Evolutionary conservation across 73 alveolate genomes (phyloP).

Genomic region (Blepharisma stoltei): DNA sequence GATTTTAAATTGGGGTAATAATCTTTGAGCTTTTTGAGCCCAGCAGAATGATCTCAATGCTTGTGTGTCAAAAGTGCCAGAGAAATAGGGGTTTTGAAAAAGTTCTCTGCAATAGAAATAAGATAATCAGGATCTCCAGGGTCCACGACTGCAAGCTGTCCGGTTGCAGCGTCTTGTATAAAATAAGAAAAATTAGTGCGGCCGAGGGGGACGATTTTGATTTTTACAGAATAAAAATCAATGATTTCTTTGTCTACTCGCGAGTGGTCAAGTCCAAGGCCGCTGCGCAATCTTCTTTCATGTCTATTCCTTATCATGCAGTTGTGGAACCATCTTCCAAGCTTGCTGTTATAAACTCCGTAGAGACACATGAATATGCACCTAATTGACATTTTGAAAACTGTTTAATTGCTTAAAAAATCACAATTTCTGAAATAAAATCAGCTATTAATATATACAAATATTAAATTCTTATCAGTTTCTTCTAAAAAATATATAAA

Average conservation of each 20-base stretch:
- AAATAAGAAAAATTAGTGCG: constrained; percentile 21
- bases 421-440: too few species aligned
- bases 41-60: constrained; percentile 29
- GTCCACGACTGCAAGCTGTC: constrained; percentile 7
- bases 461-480: too few species aligned
- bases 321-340: constrained; percentile 29
- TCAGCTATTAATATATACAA: too few species aligned
- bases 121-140: constrained; percentile 26
- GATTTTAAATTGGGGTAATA: constrained; percentile 2
- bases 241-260: constrained; percentile 18
- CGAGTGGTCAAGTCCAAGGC: constrained; percentile 1
- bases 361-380: constrained; percentile 15
- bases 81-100: background rate
- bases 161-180: constrained; percentile 17
- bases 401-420: too few species aligned
- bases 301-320: constrained; percentile 21
- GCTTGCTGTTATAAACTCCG: background rate
- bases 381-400: background rate
- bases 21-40: background rate
- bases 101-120: constrained; percentile 15
- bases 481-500: too few species aligned
- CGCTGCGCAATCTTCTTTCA: constrained; percentile 19
- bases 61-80: background rate
- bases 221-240: constrained; percentile 5
- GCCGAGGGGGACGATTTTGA: constrained; percentile 20